Evolutionary conservation across 2,329 filamentous ascomycete genomes (phyloP).

Genomic region (Ceratocystis variospora): DNA sequence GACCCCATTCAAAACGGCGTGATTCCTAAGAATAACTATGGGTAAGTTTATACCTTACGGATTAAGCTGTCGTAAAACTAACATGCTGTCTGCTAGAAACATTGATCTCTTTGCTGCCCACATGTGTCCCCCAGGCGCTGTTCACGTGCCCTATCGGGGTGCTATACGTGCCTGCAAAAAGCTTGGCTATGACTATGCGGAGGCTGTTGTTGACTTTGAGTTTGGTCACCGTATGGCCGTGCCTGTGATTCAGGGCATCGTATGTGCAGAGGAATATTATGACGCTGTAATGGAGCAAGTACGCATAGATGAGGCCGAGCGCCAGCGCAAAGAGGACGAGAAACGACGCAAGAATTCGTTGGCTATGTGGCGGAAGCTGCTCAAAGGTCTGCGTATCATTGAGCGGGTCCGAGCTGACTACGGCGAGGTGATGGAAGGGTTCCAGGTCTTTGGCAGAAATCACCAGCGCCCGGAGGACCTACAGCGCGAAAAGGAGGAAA

Average conservation of each 20-base stretch:
- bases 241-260: constrained; percentile 78
- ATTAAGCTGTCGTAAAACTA: constrained; percentile 16
- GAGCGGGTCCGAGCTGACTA: constrained; percentile 66
- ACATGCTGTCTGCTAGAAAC: constrained; percentile 37
- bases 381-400: constrained; percentile 72
- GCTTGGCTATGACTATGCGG: constrained; percentile 75
- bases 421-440: constrained; percentile 43
- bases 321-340: constrained; percentile 63
- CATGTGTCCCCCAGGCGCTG: constrained; percentile 76
- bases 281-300: constrained; percentile 64
- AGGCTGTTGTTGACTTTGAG: constrained; percentile 92
- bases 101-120: constrained; percentile 90
- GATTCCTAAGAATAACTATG: constrained; percentile 88
- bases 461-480: constrained; percentile 15
- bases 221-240: constrained; percentile 92
- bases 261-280: constrained; percentile 70
- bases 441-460: constrained; percentile 16
- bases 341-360: constrained; percentile 65
- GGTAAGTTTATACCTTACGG: constrained; percentile 29
- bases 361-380: constrained; percentile 69
- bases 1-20: constrained; percentile 68
- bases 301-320: constrained; percentile 61
- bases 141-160: constrained; percentile 68
- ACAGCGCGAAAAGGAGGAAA: constrained; percentile 20
- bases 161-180: constrained; percentile 70